These are phyloP conservation scores for Gonium pectorale DNA, from an alignment of 139 green algal species.

Conservation along the genomic window DNA sequence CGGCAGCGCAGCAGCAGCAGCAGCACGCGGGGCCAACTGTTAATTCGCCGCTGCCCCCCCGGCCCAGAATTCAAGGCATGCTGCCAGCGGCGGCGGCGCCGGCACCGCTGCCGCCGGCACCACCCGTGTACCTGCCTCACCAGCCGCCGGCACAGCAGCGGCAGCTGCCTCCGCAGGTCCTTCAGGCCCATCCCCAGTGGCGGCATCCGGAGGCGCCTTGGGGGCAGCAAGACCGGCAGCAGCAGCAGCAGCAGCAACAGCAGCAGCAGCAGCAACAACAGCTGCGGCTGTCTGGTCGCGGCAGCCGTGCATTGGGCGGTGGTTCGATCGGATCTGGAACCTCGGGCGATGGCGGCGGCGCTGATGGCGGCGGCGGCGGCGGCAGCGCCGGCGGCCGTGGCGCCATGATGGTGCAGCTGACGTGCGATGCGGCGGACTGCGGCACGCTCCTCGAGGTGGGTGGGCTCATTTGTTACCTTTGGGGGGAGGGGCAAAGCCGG, in stretches of 20 bases:
- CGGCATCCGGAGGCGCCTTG: too few species aligned
- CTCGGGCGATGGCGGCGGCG: neutral
- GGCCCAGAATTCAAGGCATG: too few species aligned
- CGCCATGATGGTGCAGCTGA: neutral
- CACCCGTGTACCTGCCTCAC: conserved; percentile 8
- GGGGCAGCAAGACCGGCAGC: neutral
- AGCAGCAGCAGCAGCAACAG: conserved; percentile 2
- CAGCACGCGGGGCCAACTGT: too few species aligned
- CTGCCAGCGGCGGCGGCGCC: too few species aligned
- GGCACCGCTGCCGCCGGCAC: conserved; percentile 24
- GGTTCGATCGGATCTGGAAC: too few species aligned
- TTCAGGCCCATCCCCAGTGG: neutral
- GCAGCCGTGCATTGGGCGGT: too few species aligned
- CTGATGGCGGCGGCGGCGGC: neutral
- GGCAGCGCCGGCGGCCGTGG: neutral
- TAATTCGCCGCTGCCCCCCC: too few species aligned
- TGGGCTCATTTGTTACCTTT: neutral
- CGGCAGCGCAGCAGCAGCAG: too few species aligned
- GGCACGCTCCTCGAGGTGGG: conserved; percentile 2
- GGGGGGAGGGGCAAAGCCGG: too few species aligned
- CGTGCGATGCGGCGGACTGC: neutral
- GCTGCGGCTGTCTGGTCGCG: neutral
- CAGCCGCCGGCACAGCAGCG: neutral
- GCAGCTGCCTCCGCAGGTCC: conserved; percentile 13
- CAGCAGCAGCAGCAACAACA: conserved; percentile 14